A percentile compares a stretch with the other conserved stretches of the same genome.
phyloP scores from a whole-genome alignment of 768 basidiomycete species.

The Leucocoprinus sp. region DNA sequence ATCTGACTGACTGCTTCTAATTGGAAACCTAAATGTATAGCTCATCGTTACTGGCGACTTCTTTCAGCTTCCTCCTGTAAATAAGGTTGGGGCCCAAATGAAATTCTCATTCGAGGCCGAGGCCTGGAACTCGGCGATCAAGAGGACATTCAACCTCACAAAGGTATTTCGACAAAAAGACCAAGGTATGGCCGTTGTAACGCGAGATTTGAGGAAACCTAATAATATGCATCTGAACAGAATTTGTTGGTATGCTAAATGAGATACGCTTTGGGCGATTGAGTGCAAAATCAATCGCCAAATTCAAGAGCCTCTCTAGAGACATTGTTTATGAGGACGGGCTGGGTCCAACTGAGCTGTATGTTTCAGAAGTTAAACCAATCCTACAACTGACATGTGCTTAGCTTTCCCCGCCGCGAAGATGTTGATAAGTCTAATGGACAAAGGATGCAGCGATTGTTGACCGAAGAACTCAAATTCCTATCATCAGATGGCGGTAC shows the following conservation, averaged over 20 bases:
- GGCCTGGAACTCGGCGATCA: constrained; percentile 65
- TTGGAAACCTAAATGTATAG: constrained; percentile 26
- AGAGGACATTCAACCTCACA: constrained; percentile 84
- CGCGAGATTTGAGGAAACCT: neutral
- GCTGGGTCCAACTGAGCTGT: constrained; percentile 88
- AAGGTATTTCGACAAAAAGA: constrained; percentile 95
- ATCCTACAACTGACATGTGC: neutral
- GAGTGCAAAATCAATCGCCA: constrained; percentile 51
- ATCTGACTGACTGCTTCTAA: neutral
- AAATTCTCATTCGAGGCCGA: constrained; percentile 92
- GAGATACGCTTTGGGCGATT: constrained; percentile 93
- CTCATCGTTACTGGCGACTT: constrained; percentile 94
- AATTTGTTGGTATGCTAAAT: constrained; percentile 93
- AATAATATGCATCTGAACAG: constrained; percentile 30
- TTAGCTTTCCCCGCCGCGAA: constrained; percentile 83
- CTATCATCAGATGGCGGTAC: constrained; percentile 56
- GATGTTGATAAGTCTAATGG: constrained; percentile 86
- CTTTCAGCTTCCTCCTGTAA: constrained; percentile 94
- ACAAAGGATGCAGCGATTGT: constrained; percentile 53
- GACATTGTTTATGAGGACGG: constrained; percentile 72
- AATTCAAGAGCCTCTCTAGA: constrained; percentile 65
- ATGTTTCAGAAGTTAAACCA: constrained; percentile 16
- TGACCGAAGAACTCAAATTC: constrained; percentile 46
- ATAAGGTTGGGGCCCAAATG: constrained; percentile 46
- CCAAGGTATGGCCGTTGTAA: constrained; percentile 45